These are phyloP conservation scores for Plantago ovata DNA, from an alignment of 257 asterid genomes.

Conservation along the genomic window DNA sequence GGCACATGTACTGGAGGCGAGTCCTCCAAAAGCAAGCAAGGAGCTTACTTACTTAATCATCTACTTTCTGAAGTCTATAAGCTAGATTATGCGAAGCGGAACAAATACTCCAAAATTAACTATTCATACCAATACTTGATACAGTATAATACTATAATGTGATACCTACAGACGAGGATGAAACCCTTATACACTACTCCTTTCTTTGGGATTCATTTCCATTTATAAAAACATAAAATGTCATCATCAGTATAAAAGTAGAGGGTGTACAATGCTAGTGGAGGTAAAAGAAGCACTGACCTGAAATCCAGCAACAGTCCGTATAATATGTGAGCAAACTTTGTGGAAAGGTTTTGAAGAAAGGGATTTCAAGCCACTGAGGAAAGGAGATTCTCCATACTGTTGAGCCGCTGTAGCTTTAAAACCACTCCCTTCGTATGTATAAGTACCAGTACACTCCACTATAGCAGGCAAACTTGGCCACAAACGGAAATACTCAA, in stretches of 20 bases:
- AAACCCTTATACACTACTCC: no score
- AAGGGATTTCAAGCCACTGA: constrained; percentile 73
- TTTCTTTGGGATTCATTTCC: no score
- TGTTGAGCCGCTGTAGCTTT: constrained; percentile 96
- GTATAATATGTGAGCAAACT: constrained; percentile 86
- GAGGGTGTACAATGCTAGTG: constrained; percentile 5
- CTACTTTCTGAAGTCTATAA: neutral
- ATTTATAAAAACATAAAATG: no score
- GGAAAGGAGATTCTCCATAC: constrained; percentile 89
- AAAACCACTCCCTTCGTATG: constrained; percentile 93
- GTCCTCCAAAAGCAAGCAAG: constrained; percentile 4
- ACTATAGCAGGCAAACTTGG: constrained; percentile 89
- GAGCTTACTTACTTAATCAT: neutral
- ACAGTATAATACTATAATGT: no score
- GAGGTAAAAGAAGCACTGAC: constrained; percentile 29
- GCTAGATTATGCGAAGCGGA: neutral
- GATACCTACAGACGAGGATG: neutral
- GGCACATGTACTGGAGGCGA: neutral
- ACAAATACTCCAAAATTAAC: neutral
- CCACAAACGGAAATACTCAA: constrained; percentile 92
- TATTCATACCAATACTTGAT: constrained; percentile 4
- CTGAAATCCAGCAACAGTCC: constrained; percentile 94
- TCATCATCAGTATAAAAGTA: neutral
- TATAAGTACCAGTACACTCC: constrained; percentile 79
- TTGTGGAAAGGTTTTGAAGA: constrained; percentile 86